Conservation (phyloP, 129 eudicot species). For the Logfia minima region DNA sequence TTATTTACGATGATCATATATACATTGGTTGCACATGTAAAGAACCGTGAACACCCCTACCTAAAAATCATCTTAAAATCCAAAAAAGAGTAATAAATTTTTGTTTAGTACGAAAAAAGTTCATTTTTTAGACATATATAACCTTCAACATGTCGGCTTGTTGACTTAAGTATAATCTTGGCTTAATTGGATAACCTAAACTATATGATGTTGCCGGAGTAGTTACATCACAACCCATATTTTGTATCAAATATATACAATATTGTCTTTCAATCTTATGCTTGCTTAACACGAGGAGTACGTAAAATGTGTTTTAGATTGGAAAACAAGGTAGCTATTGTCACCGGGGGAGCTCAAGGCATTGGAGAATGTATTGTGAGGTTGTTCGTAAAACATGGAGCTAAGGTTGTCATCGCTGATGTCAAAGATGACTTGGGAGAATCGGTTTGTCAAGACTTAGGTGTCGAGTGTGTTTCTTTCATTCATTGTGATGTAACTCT, state of each 20-base stretch:
- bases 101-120: no score
- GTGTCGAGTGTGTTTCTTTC: slow-evolving; percentile 9
- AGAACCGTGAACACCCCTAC: no score
- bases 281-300: neutral
- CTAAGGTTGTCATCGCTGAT: slow-evolving; percentile 29
- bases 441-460: slow-evolving; percentile 23
- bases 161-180: no score
- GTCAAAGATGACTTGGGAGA: slow-evolving; percentile 30
- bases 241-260: neutral
- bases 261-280: neutral
- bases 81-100: no score
- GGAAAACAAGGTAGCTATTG: slow-evolving; percentile 30
- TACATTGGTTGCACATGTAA: no score
- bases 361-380: slow-evolving; percentile 36
- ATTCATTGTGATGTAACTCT: slow-evolving; percentile 31
- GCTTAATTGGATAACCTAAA: no score
- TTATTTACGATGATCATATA: no score
- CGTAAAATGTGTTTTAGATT: neutral
- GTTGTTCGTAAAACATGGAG: slow-evolving; percentile 25
- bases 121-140: no score
- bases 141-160: no score
- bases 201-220: no score
- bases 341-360: slow-evolving; percentile 40
- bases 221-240: no score
- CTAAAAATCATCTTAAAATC: no score